phyloP scores from a whole-genome alignment of 495 filamentous ascomycete species.

The Emericellopsis terricola region DNA sequence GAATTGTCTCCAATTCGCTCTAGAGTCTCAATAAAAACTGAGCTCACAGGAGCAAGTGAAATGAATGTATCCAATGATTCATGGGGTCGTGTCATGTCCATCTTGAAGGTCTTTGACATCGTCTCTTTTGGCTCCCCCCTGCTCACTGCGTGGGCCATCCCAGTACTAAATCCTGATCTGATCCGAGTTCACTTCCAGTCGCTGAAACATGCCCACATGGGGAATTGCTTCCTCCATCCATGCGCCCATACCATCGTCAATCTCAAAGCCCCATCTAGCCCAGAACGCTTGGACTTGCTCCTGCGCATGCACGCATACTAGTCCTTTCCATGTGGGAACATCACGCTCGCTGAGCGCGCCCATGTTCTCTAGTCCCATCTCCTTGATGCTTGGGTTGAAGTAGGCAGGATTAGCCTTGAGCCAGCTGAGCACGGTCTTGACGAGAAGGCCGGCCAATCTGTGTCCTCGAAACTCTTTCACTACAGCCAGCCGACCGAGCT shows the following conservation, averaged over 20 bases:
- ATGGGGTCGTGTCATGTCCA: no score
- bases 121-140: background rate
- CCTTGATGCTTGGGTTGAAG: conserved; percentile 27
- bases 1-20: conserved; percentile 2
- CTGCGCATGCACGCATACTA: conserved; percentile 63
- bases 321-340: conserved; percentile 41
- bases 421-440: conserved; percentile 45
- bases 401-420: conserved; percentile 32
- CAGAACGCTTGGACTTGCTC: conserved; percentile 40
- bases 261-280: conserved; percentile 44
- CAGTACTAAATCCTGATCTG: background rate
- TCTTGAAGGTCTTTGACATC: background rate
- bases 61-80: background rate
- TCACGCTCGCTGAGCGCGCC: conserved; percentile 9
- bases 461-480: conserved; percentile 39
- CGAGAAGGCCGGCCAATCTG: conserved; percentile 42
- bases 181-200: conserved; percentile 11
- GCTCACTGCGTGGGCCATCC: background rate
- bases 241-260: conserved; percentile 49
- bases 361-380: conserved; percentile 23
- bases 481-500: conserved; percentile 61
- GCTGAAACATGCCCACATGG: conserved; percentile 63
- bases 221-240: conserved; percentile 77
- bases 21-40: conserved; percentile 4
- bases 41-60: conserved; percentile 1